phyloP scores from a whole-genome alignment of 805 yeast genomes.

The Saccharomycodes ludwigii region DNA sequence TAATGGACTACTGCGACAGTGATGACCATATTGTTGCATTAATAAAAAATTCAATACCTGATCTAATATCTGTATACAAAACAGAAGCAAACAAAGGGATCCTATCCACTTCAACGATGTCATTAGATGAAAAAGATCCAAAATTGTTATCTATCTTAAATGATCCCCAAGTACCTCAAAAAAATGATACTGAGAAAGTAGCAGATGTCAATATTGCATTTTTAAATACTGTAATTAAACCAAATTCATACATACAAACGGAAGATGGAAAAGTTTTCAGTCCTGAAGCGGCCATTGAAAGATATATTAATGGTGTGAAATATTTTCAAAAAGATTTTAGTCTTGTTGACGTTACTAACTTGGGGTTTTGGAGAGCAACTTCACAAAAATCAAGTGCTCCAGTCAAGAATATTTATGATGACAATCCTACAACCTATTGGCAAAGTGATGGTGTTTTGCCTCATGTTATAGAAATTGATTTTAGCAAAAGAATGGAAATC shows the following conservation, averaged over 20 bases:
- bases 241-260: constrained; percentile 11
- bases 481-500: constrained; percentile 62
- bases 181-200: constrained; percentile 35
- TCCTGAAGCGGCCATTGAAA: constrained; percentile 8
- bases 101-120: constrained; percentile 35
- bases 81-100: constrained; percentile 84
- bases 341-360: constrained; percentile 60
- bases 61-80: constrained; percentile 50
- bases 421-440: constrained; percentile 69
- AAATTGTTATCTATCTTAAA: constrained; percentile 76
- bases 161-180: constrained; percentile 32
- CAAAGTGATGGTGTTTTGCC: constrained; percentile 92
- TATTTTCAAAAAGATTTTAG: constrained; percentile 25
- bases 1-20: too few relatives aligned
- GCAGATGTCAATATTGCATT: constrained; percentile 52
- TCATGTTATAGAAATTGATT: constrained; percentile 67
- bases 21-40: constrained; percentile 3
- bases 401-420: constrained; percentile 58
- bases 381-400: constrained; percentile 66
- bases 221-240: constrained; percentile 7
- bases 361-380: constrained; percentile 79
- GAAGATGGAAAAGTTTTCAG: constrained; percentile 13
- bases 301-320: constrained; percentile 15
- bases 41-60: constrained; percentile 30
- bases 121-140: constrained; percentile 44